These are phyloP conservation scores for Parachaetomium inaequale DNA, from an alignment of 495 filamentous ascomycete genomes.

Conservation along the genomic window DNA sequence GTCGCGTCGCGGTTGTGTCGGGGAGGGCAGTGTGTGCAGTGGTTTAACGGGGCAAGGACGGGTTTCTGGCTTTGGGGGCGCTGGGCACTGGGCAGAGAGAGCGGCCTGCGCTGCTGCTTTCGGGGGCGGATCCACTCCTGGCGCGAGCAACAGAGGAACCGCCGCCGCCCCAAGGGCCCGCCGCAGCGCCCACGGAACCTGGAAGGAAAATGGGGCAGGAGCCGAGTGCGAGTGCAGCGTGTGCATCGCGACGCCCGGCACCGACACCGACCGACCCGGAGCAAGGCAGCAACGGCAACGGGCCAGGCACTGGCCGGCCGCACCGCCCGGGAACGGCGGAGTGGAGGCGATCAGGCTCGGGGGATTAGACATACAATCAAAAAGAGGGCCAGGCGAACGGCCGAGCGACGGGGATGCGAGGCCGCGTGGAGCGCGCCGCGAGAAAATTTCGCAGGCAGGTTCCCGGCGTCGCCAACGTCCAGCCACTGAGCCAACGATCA, in stretches of 20 bases:
- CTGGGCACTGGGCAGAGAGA: slow-evolving; percentile 1
- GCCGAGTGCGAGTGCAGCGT: not conserved
- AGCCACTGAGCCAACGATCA: slow-evolving; percentile 28
- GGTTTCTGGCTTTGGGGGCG: slow-evolving; percentile 30
- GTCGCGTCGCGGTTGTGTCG: slow-evolving; percentile 50
- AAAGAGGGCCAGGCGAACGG: slow-evolving; percentile 9
- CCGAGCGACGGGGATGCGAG: slow-evolving; percentile 20
- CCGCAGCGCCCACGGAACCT: not conserved
- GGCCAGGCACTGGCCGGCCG: slow-evolving; percentile 17
- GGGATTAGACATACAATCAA: slow-evolving; percentile 15
- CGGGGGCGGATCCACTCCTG: slow-evolving; percentile 25
- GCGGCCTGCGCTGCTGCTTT: slow-evolving; percentile 20
- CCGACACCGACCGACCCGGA: slow-evolving; percentile 17
- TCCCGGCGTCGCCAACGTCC: slow-evolving; percentile 19
- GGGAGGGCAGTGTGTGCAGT: slow-evolving; percentile 31
- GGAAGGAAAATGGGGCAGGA: not conserved
- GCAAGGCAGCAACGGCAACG: slow-evolving; percentile 10
- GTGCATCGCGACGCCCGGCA: not conserved
- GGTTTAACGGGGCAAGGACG: slow-evolving; percentile 33
- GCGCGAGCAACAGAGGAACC: slow-evolving; percentile 11
- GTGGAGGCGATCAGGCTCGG: slow-evolving; percentile 33
- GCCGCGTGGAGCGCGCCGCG: slow-evolving; percentile 27
- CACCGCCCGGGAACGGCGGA: slow-evolving; percentile 17
- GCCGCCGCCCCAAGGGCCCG: not conserved
- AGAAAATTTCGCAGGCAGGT: slow-evolving; percentile 34